A percentile compares a stretch with the other conserved stretches of the same genome.
Conservation (phyloP, 2,329 filamentous ascomycete genomes). For the Fusarium lateritium region DNA sequence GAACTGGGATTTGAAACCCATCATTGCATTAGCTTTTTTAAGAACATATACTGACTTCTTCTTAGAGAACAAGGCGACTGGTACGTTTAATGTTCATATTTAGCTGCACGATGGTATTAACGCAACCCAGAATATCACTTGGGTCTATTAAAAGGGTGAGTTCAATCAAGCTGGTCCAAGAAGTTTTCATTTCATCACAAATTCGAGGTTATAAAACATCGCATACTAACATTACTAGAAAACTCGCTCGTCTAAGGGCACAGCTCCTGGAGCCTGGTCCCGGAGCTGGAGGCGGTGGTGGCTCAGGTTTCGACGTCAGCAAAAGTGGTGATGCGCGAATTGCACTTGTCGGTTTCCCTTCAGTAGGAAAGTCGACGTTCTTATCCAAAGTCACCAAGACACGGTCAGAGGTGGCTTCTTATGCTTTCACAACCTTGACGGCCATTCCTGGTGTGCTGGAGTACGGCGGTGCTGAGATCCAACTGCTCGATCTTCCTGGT, state of each 20-base stretch:
- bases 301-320: slow-evolving; percentile 91
- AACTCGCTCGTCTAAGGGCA: slow-evolving; percentile 93
- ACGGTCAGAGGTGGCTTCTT: slow-evolving; percentile 94
- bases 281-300: slow-evolving; percentile 82
- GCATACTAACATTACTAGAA: slow-evolving; percentile 68
- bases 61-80: slow-evolving; percentile 97
- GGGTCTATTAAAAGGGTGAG: slow-evolving; percentile 94
- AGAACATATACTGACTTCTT: slow-evolving; percentile 18
- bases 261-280: slow-evolving; percentile 92
- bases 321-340: slow-evolving; percentile 98
- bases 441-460: slow-evolving; percentile 97
- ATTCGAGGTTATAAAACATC: too few species aligned
- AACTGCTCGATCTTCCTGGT: slow-evolving; percentile 96
- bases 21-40: background rate
- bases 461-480: slow-evolving; percentile 98
- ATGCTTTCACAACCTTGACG: slow-evolving; percentile 97
- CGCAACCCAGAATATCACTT: slow-evolving; percentile 88
- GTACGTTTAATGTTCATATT: slow-evolving; percentile 67
- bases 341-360: slow-evolving; percentile 97
- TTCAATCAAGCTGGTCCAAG: background rate
- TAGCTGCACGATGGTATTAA: slow-evolving; percentile 32
- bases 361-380: slow-evolving; percentile 98
- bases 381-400: slow-evolving; percentile 99
- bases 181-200: background rate
- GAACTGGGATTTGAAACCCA: background rate